Conservation (phyloP, 2,329 filamentous ascomycete genomes). For the Botrytis fabae region DNA sequence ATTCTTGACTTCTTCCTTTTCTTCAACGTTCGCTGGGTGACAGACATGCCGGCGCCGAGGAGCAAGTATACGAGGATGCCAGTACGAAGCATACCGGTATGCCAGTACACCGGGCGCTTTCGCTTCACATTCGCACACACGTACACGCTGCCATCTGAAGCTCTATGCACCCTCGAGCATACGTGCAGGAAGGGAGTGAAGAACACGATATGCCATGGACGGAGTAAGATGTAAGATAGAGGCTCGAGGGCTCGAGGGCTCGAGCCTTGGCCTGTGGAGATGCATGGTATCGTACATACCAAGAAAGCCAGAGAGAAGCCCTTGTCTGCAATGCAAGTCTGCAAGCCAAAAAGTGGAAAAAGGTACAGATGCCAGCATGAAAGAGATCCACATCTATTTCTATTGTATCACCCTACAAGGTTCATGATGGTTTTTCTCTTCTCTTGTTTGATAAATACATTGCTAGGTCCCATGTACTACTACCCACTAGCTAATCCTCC, state of each 20-base stretch:
- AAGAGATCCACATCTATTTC: background rate
- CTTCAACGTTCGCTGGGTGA: background rate
- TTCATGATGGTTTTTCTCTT: background rate
- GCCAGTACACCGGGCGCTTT: background rate
- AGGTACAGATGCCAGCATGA: background rate
- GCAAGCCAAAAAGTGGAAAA: background rate
- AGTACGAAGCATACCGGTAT: background rate
- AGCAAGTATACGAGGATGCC: background rate
- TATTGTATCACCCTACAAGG: background rate
- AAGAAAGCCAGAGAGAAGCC: background rate
- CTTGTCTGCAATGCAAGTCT: background rate
- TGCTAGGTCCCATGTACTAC: background rate
- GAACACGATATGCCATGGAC: background rate
- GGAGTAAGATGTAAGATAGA: background rate
- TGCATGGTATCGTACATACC: background rate
- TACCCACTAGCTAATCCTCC: background rate
- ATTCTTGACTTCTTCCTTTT: constrained; percentile 6
- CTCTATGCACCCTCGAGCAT: background rate
- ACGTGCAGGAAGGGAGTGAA: background rate
- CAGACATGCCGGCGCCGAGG: background rate
- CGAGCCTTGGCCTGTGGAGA: background rate
- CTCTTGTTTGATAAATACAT: background rate
- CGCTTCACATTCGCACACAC: background rate
- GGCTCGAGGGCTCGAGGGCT: background rate
- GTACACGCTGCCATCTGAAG: background rate